Conservation (phyloP, 495 filamentous ascomycete species). For the Annulohypoxylon bovei region DNA sequence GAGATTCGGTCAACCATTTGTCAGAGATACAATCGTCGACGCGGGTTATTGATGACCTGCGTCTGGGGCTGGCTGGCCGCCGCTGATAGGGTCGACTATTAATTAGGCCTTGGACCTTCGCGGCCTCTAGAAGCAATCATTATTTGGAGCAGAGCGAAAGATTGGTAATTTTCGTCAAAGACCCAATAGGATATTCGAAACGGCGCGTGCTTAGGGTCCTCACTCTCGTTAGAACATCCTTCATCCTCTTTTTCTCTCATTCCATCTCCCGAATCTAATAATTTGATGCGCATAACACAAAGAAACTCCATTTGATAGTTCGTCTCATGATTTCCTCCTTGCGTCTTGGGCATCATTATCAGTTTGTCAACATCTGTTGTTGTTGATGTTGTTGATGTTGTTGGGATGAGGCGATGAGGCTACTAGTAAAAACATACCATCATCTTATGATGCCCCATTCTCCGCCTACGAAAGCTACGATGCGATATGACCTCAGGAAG, state of each 20-base stretch:
- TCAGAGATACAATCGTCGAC: slow-evolving; percentile 37
- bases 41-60: slow-evolving; percentile 44
- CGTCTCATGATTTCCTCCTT: slow-evolving; percentile 24
- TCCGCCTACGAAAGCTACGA: neutral
- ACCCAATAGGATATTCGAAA: slow-evolving; percentile 24
- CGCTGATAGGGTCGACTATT: slow-evolving; percentile 27
- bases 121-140: neutral
- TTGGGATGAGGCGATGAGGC: neutral
- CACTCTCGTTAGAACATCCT: neutral
- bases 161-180: slow-evolving; percentile 3
- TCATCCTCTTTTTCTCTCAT: neutral
- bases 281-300: slow-evolving; percentile 12
- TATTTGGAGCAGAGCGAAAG: neutral
- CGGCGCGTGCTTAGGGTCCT: neutral
- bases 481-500: neutral
- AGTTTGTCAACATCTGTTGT: slow-evolving; percentile 12
- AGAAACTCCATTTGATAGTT: slow-evolving; percentile 2
- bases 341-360: slow-evolving; percentile 8
- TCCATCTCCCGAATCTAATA: slow-evolving; percentile 13
- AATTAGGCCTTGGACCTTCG: neutral
- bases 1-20: slow-evolving; percentile 34
- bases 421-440: slow-evolving; percentile 29
- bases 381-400: neutral
- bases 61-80: slow-evolving; percentile 19
- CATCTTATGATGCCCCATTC: slow-evolving; percentile 34